phyloP scores from a whole-genome alignment of 768 basidiomycete genomes.

The Leccinum longicurvipes region DNA sequence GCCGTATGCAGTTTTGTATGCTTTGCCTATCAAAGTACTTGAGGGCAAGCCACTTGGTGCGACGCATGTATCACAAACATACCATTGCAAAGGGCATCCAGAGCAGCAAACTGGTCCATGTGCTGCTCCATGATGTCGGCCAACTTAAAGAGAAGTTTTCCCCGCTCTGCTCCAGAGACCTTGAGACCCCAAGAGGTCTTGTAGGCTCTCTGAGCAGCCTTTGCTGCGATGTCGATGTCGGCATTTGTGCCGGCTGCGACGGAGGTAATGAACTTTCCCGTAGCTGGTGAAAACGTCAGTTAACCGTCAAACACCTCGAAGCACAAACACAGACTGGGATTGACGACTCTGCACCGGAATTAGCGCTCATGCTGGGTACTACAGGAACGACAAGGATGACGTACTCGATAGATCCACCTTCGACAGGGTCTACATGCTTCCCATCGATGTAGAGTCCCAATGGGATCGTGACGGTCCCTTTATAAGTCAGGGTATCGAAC shows the following conservation, averaged over 20 bases:
- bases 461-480: slow-evolving; percentile 51
- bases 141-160: slow-evolving; percentile 5
- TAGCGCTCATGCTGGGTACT: background rate
- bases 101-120: slow-evolving; percentile 8
- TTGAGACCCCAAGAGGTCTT: slow-evolving; percentile 9
- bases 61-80: background rate
- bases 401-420: slow-evolving; percentile 60
- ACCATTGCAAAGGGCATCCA: slow-evolving; percentile 8
- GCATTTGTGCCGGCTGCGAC: slow-evolving; percentile 6
- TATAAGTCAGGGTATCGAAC: slow-evolving; percentile 56
- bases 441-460: slow-evolving; percentile 73
- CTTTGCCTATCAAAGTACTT: background rate
- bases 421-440: slow-evolving; percentile 44
- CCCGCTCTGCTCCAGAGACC: slow-evolving; percentile 2
- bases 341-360: slow-evolving; percentile 43
- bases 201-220: slow-evolving; percentile 4
- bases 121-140: slow-evolving; percentile 8
- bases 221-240: slow-evolving; percentile 6
- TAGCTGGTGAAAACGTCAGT: slow-evolving; percentile 22
- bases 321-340: slow-evolving; percentile 40
- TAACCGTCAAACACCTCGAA: background rate
- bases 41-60: background rate
- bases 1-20: slow-evolving; percentile 1
- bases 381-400: slow-evolving; percentile 17
- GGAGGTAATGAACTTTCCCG: slow-evolving; percentile 9